These are phyloP conservation scores for Hanseniaspora singularis DNA, from an alignment of 805 yeast genomes.

Conservation along the genomic window DNA sequence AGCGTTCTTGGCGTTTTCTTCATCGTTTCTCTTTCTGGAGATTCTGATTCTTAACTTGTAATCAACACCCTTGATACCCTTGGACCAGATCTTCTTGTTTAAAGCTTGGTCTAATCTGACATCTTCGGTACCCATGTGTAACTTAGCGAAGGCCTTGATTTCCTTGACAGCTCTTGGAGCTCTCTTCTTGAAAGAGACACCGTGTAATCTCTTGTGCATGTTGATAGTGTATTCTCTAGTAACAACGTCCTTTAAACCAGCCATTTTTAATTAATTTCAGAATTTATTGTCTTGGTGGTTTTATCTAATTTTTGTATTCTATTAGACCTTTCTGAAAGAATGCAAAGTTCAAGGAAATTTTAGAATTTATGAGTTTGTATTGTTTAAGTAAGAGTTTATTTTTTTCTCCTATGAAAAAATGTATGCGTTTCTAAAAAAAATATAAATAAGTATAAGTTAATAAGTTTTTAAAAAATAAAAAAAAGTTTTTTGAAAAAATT, in stretches of 20 bases:
- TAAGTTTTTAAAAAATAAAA: too few species aligned
- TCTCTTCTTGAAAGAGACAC: constrained; percentile 98
- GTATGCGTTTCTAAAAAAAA: too few species aligned
- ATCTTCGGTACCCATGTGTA: constrained; percentile 98
- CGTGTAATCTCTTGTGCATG: constrained; percentile 98
- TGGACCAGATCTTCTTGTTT: constrained; percentile 97
- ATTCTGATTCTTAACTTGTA: constrained; percentile 96
- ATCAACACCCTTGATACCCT: constrained; percentile 99
- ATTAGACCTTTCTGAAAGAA: constrained; percentile 16
- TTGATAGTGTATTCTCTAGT: constrained; percentile 99
- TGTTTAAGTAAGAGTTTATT: constrained; percentile 4
- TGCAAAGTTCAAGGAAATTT: constrained; percentile 18
- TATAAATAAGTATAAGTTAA: too few species aligned
- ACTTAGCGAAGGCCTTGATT: constrained; percentile 94
- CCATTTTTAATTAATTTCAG: constrained; percentile 28
- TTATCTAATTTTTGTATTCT: not conserved
- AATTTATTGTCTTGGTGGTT: constrained; percentile 13
- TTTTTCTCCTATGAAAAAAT: too few species aligned
- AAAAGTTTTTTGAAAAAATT: too few species aligned
- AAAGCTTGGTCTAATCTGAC: constrained; percentile 98
- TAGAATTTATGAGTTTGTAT: constrained; percentile 22
- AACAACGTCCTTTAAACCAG: constrained; percentile 90
- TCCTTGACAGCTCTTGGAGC: constrained; percentile 99
- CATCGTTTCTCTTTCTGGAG: constrained; percentile 99
- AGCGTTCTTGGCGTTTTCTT: constrained; percentile 97